phyloP scores from a whole-genome alignment of 768 basidiomycete species.

The Russula earlei region DNA sequence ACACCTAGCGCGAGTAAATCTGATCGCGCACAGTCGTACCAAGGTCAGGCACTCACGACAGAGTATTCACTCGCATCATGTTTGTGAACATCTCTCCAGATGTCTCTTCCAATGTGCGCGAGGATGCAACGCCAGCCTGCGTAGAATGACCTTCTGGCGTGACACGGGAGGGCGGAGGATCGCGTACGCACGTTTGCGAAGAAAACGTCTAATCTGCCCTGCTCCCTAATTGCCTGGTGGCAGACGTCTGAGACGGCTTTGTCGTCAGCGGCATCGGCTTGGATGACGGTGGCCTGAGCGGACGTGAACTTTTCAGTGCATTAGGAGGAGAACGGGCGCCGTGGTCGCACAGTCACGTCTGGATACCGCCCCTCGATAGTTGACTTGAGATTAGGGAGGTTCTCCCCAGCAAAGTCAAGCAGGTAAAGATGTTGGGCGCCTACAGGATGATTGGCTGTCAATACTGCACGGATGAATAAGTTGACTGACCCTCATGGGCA shows the following conservation, averaged over 20 bases:
- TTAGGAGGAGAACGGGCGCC: background rate
- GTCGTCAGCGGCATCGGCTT: conserved; percentile 82
- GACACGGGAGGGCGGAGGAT: background rate
- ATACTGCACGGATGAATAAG: background rate
- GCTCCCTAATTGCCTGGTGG: conserved; percentile 62
- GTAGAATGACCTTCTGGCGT: background rate
- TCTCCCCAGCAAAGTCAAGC: conserved; percentile 56
- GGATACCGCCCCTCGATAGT: conserved; percentile 61
- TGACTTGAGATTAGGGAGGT: conserved; percentile 61
- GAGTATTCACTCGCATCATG: conserved; percentile 63
- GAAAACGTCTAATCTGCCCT: conserved; percentile 86
- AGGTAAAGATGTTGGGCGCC: conserved; percentile 74
- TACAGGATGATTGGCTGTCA: conserved; percentile 24
- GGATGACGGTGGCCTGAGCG: conserved; percentile 61
- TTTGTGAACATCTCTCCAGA: conserved; percentile 63
- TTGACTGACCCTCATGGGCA: conserved; percentile 62
- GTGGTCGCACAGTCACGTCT: conserved; percentile 59
- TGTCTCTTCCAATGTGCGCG: conserved; percentile 38
- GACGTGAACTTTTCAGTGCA: background rate
- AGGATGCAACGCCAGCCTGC: conserved; percentile 60
- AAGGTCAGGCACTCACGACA: conserved; percentile 35
- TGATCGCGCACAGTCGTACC: background rate
- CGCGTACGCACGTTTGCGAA: conserved; percentile 72
- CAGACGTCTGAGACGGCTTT: conserved; percentile 57
- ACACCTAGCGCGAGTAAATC: conserved; percentile 39